phyloP scores from a whole-genome alignment of 2,329 filamentous ascomycete species.

The Phialemonium atrogriseum region DNA sequence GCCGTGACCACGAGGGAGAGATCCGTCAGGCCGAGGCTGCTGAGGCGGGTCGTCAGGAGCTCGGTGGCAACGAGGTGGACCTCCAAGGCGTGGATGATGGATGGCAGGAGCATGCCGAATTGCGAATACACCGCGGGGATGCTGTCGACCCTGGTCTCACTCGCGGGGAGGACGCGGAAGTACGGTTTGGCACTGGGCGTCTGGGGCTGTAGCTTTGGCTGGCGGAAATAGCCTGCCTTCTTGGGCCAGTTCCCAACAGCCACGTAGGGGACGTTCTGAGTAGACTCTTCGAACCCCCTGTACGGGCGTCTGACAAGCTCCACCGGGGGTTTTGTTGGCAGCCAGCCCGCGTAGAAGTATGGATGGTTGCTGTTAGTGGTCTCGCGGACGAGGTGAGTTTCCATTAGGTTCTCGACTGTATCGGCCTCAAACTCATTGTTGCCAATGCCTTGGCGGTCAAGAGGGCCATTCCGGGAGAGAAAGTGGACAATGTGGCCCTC shows the following conservation, averaged over 20 bases:
- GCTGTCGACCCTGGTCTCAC: conserved; percentile 40
- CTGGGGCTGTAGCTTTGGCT: conserved; percentile 5
- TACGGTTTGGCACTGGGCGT: conserved; percentile 32
- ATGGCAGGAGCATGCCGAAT: conserved; percentile 60
- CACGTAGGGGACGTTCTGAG: conserved; percentile 40
- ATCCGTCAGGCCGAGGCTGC: conserved; percentile 43
- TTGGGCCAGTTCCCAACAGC: conserved; percentile 41
- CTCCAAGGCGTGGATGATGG: conserved; percentile 63
- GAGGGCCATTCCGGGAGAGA: conserved; percentile 12
- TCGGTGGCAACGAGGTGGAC: conserved; percentile 52
- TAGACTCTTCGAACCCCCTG: conserved; percentile 26
- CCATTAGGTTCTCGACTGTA: conserved; percentile 10
- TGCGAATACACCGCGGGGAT: conserved; percentile 34
- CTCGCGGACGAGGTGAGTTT: conserved; percentile 32
- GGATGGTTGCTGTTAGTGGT: conserved; percentile 19
- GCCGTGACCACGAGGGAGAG: conserved; percentile 55
- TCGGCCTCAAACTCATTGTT: conserved; percentile 16
- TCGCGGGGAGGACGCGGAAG: conserved; percentile 33
- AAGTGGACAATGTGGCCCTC: conserved; percentile 36
- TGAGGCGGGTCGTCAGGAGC: conserved; percentile 48
- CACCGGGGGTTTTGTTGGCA: conserved; percentile 34
- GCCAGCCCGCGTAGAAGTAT: conserved; percentile 29
- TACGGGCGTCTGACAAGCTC: conserved; percentile 30
- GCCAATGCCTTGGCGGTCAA: conserved; percentile 24
- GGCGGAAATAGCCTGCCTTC: conserved; percentile 52